Evolutionary conservation across 1,284 basidiomycete genomes (phyloP), one percentile per base, ranked within the genome.

Genomic region (Austroboletus sp.): DNA sequence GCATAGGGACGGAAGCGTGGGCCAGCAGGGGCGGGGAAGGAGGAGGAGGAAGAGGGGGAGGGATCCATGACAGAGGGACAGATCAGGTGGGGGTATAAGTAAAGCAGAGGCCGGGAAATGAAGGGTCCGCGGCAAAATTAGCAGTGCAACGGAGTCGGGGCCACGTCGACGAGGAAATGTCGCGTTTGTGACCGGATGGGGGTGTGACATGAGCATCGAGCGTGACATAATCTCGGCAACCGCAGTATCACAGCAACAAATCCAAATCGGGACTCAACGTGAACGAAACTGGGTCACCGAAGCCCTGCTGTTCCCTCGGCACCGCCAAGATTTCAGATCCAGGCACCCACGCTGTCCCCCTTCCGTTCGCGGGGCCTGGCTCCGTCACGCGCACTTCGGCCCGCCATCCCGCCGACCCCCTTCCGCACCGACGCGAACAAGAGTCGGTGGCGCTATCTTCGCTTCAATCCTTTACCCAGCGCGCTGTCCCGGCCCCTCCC

Each of bases 1-100:
- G 82, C 76, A 57, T 80, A 88, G n/a, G 85, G 85, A 46, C 80
- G 75, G 59, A 85, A 87, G 48, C 80, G 76, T 17, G 80, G 74
- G 2, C 74, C 72, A 33, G 66, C 57, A 15, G 59, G 65, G 2
- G 74, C 58, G 12, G 74, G 66, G 8, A 74, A 62, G n/a, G 77
- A 65, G 42, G 75, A 36, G 44, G 52, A 49, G 11, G 41, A 30
- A 40, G 44, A 11, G 21, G 36, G 31, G 41, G 44, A 57, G 34
- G 45, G n/a, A 37, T 52, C 53, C 51, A 57, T 59, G 48, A 33
- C 27, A 27, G 54, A 48, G 50, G 46, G 26, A 16, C 40, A 44
- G 55, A 56, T 50, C 53, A 40, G 49, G 48, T 42, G 48, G 29
- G 45, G 40, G 29, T 61, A 64, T 63, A 60, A 51, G 53, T 52